A percentile compares a stretch with the other conserved stretches of the same genome.
Evolutionary conservation across 345 rosid genomes (phyloP).

Genomic region (Gossypium australe): DNA sequence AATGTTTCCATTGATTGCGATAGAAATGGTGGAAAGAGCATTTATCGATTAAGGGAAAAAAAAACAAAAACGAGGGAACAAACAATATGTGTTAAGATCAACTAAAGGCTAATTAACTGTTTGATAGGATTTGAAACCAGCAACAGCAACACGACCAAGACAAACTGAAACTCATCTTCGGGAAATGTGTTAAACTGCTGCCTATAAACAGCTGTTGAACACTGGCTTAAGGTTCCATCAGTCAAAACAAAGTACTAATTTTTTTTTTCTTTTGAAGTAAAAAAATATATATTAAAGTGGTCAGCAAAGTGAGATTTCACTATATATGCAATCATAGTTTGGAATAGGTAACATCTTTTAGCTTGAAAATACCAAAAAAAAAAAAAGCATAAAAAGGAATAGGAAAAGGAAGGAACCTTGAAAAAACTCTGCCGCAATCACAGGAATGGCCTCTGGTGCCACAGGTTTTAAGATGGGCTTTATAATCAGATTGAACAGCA

Average conservation of each 20-base stretch:
- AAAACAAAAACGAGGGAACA: too few species aligned
- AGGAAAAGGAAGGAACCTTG: constrained; percentile 43
- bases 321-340: neutral
- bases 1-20: constrained; percentile 13
- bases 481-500: constrained; percentile 95
- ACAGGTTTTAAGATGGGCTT: constrained; percentile 97
- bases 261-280: neutral
- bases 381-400: neutral
- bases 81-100: neutral
- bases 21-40: constrained; percentile 7
- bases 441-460: constrained; percentile 97
- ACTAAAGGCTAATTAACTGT: neutral
- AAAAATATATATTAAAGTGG: neutral
- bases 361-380: neutral
- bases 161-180: constrained; percentile 23
- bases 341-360: neutral
- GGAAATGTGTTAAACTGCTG: constrained; percentile 33
- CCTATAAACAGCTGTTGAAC: constrained; percentile 8
- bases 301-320: neutral
- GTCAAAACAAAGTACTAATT: constrained; percentile 8
- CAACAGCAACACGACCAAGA: constrained; percentile 1
- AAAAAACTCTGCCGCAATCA: constrained; percentile 97
- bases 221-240: constrained; percentile 22
- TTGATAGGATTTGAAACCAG: neutral
- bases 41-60: constrained; percentile 1